Evolutionary conservation across 2,329 filamentous ascomycete genomes (phyloP), one percentile per base, ranked within the genome.

Genomic region (Aureobasidium sp.): DNA sequence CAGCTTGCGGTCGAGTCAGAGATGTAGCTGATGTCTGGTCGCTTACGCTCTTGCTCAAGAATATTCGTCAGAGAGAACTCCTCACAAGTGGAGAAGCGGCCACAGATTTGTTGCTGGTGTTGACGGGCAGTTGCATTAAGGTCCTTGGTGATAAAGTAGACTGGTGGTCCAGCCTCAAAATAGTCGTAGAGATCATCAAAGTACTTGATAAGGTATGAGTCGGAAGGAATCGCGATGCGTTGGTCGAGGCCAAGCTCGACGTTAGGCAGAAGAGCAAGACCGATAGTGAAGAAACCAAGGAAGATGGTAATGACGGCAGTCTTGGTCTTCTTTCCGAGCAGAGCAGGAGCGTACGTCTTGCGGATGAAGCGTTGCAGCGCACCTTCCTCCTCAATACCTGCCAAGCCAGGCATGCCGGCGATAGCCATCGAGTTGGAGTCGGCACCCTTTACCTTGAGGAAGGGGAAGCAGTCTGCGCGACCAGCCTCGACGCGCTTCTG

Each of bases 151-250:
- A 99, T 90, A 72, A 99, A 99, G 73, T 97, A 99, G 8, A 99
- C 91, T 0, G 94, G 94, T 51, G 94, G 93, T 0, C 94, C 95
- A 17, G 86, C 86, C 63, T 92, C 89, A 67, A 97, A 88, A 71
- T 99, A 99, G 62, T 85, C 85, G 71, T 96, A 95, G 31, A 99
- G 78, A 71, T 99, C 94, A 69, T 97, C 91, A 75, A 99, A 99
- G 74, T 96, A 99, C 10, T 88, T 84, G 64, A 99, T 96, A 54
- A 99, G 79, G 71, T 99, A 99, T 1, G 93, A 97, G 68, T 90
- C 92, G 65, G 89, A 89, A 0, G 94, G 94, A 61, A 99, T 88
- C 11, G 94, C 94, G 59, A 96, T 93, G 19, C 94, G 86, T 75
- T 99, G 94, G 69, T 99, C 94, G 29, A 99, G 79, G 0, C 94